Evolutionary conservation across 371 early-diverging fungal species (phyloP).

Genomic region (Apophysomyces variabilis): DNA sequence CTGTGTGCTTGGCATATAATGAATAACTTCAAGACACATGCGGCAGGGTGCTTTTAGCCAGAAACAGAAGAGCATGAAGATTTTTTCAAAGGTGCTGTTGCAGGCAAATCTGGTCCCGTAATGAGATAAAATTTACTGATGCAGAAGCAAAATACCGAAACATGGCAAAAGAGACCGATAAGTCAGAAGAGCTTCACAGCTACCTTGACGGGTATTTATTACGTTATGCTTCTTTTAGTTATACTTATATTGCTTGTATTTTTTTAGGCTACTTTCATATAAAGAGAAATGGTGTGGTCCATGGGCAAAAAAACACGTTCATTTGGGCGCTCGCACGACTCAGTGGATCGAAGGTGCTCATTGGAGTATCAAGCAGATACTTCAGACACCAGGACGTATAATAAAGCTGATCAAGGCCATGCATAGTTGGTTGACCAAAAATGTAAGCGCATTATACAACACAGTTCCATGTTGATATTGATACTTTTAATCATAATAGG

Average conservation of each 20-base stretch:
- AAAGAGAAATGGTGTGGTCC: conserved; percentile 12
- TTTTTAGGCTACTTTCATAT: conserved; percentile 1
- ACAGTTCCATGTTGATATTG: neutral
- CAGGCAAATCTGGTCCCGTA: neutral
- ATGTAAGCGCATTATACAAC: conserved; percentile 6
- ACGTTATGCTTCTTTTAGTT: neutral
- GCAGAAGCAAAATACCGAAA: neutral
- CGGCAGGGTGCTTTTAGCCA: neutral
- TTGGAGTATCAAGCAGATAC: neutral
- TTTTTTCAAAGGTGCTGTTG: neutral
- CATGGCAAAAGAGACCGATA: neutral
- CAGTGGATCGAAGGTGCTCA: conserved; percentile 17
- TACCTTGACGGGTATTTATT: neutral
- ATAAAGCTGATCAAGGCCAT: conserved; percentile 5
- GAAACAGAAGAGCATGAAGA: neutral
- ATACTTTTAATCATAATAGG: neutral
- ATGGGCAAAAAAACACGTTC: conserved; percentile 1
- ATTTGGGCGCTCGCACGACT: conserved; percentile 11
- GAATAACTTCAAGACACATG: neutral
- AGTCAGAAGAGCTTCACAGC: neutral
- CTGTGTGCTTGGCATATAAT: conserved; percentile 12
- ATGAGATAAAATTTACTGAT: neutral
- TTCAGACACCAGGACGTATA: neutral
- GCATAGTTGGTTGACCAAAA: neutral
- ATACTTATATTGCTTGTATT: neutral